Percentiles rank a stretch among this genome's conserved stretches.
Evolutionary conservation across 163 green algal genomes (phyloP).

Genomic region (Chlorella variabilis): DNA sequence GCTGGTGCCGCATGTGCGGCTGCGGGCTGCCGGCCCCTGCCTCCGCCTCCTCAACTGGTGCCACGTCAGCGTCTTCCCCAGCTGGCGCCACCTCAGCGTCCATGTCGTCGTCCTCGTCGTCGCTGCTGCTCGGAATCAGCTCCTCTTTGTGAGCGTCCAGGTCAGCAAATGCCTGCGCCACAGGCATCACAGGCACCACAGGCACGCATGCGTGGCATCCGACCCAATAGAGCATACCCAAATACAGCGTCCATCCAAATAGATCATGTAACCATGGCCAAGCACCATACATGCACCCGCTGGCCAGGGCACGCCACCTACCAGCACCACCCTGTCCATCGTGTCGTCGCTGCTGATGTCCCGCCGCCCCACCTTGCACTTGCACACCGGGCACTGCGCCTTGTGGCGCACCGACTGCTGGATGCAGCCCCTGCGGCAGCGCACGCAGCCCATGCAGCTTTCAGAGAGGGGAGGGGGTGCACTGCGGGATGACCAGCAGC

Average conservation of each 20-base stretch:
- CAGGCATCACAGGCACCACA: neutral
- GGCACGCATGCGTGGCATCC: no score
- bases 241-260: no score
- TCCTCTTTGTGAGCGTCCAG: slow-evolving; percentile 30
- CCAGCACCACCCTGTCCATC: slow-evolving; percentile 44
- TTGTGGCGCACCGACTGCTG: slow-evolving; percentile 49
- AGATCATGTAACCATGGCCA: no score
- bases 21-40: neutral
- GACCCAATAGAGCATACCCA: no score
- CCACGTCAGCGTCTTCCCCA: no score
- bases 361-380: slow-evolving; percentile 39
- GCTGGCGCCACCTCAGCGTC: neutral
- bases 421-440: slow-evolving; percentile 57
- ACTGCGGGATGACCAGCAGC: no score
- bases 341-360: slow-evolving; percentile 51
- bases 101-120: no score
- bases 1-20: neutral
- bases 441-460: neutral
- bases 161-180: slow-evolving; percentile 7
- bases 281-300: no score
- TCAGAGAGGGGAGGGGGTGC: no score
- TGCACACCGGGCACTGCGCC: slow-evolving; percentile 62
- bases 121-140: neutral
- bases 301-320: no score
- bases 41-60: neutral